A percentile compares a stretch with the other conserved stretches of the same genome.
Conservation (phyloP, 306 rosid genomes). For the Vigna trinervia region DNA sequence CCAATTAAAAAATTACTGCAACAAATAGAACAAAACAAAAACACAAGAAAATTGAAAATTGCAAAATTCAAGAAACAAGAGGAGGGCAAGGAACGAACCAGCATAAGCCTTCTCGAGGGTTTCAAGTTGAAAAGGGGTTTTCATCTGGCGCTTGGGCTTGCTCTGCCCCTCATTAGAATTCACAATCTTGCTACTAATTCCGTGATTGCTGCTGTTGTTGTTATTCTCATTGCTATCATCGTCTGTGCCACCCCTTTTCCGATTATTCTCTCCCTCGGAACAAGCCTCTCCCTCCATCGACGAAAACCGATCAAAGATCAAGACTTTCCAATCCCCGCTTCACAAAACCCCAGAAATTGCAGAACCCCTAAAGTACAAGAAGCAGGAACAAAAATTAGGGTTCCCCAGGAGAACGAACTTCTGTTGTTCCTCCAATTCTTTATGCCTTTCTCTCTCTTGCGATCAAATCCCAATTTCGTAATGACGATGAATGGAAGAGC, state of each 20-base stretch:
- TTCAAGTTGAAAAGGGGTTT: slow-evolving; percentile 97
- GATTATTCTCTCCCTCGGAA: slow-evolving; percentile 71
- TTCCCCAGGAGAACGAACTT: slow-evolving; percentile 49
- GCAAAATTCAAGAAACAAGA: slow-evolving; percentile 34
- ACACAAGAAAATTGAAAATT: slow-evolving; percentile 7
- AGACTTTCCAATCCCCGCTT: slow-evolving; percentile 26
- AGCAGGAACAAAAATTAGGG: slow-evolving; percentile 47
- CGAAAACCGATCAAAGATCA: slow-evolving; percentile 62
- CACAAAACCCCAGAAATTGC: slow-evolving; percentile 64
- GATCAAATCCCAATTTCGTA: slow-evolving; percentile 66
- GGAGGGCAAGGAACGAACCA: slow-evolving; percentile 50
- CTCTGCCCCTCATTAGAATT: slow-evolving; percentile 87
- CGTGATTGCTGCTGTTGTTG: slow-evolving; percentile 24
- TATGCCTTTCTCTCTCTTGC: slow-evolving; percentile 39
- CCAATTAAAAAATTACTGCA: background rate
- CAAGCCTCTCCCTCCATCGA: slow-evolving; percentile 70
- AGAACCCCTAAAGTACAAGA: slow-evolving; percentile 41
- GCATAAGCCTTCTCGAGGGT: slow-evolving; percentile 93
- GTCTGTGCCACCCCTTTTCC: slow-evolving; percentile 45
- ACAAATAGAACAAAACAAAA: background rate
- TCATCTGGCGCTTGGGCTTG: slow-evolving; percentile 99
- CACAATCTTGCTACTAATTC: slow-evolving; percentile 55
- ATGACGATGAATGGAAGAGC: slow-evolving; percentile 63
- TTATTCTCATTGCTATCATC: slow-evolving; percentile 49
- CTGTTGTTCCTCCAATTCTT: slow-evolving; percentile 22